phyloP scores from a whole-genome alignment of 2,329 filamentous ascomycete species.

The Madurella mycetomatis region DNA sequence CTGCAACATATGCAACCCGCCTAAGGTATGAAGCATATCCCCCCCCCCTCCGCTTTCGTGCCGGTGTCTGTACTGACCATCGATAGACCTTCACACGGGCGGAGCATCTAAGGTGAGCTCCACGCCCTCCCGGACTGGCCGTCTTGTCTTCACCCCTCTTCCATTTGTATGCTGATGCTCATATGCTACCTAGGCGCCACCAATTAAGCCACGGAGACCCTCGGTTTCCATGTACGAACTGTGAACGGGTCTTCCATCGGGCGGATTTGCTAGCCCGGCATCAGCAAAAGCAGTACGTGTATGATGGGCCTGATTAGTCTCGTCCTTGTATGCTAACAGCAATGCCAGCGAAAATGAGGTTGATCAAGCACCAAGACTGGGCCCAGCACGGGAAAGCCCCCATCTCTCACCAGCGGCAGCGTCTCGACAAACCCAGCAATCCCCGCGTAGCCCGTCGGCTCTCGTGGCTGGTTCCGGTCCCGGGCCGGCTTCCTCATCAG shows the following conservation, averaged over 20 bases:
- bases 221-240: conserved; percentile 50
- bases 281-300: conserved; percentile 44
- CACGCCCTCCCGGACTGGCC: not conserved
- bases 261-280: conserved; percentile 58
- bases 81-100: conserved; percentile 57
- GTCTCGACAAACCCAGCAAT: conserved; percentile 11
- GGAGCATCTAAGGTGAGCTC: conserved; percentile 54
- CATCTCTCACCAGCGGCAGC: conserved; percentile 26
- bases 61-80: conserved; percentile 20
- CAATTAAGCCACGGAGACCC: conserved; percentile 56
- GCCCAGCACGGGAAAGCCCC: conserved; percentile 26
- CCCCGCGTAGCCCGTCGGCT: conserved; percentile 2
- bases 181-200: conserved; percentile 45
- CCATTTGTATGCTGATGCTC: conserved; percentile 3
- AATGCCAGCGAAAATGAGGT: conserved; percentile 41
- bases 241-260: conserved; percentile 55
- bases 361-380: conserved; percentile 34
- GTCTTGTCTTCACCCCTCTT: not conserved
- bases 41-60: conserved; percentile 5
- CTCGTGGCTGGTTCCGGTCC: not conserved
- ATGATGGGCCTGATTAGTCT: not conserved
- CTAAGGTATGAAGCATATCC: conserved; percentile 40
- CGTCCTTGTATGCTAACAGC: conserved; percentile 15
- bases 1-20: conserved; percentile 48
- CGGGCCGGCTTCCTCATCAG: conserved; percentile 5